Percentiles rank a stretch among this genome's conserved stretches.
These are phyloP conservation scores for Diplodia intermedia DNA, from an alignment of 2,329 filamentous ascomycete species.

Conservation along the genomic window DNA sequence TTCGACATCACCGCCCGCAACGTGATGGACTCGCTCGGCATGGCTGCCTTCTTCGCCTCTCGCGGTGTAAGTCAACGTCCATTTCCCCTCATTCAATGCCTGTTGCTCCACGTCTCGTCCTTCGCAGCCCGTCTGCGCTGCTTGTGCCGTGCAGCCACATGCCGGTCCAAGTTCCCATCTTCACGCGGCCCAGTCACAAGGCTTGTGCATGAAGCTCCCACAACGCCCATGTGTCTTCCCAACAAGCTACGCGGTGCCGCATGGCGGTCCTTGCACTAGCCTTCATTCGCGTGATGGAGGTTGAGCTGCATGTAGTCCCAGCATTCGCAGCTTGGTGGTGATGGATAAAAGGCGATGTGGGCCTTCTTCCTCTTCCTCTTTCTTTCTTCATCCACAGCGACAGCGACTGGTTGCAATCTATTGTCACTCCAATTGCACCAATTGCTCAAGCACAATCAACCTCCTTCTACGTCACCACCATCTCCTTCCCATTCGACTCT, in stretches of 20 bases:
- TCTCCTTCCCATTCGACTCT: not conserved
- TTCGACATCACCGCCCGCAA: constrained; percentile 42
- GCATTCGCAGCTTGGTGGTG: not conserved
- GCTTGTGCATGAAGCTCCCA: not conserved
- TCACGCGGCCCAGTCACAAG: not conserved
- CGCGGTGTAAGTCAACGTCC: constrained; percentile 43
- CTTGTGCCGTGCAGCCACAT: constrained; percentile 4
- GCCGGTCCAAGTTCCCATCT: constrained; percentile 1
- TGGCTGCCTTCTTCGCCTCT: constrained; percentile 45
- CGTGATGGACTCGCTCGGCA: constrained; percentile 46
- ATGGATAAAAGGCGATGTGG: not conserved
- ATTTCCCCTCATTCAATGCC: not conserved
- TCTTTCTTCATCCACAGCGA: not conserved
- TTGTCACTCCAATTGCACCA: not conserved
- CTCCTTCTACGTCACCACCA: not conserved
- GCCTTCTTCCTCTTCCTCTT: not conserved
- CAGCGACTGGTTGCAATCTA: not conserved
- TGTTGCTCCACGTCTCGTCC: not conserved
- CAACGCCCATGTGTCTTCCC: not conserved
- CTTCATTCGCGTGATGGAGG: not conserved
- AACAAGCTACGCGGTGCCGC: not conserved
- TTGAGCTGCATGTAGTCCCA: not conserved
- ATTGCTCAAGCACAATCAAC: not conserved
- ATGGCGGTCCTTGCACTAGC: not conserved
- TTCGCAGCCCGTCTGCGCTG: not conserved